Percentiles rank a stretch among this genome's conserved stretches.
phyloP scores from a whole-genome alignment of 192 early-diverging fungal genomes.

The Ramicandelaber brevisporus region DNA sequence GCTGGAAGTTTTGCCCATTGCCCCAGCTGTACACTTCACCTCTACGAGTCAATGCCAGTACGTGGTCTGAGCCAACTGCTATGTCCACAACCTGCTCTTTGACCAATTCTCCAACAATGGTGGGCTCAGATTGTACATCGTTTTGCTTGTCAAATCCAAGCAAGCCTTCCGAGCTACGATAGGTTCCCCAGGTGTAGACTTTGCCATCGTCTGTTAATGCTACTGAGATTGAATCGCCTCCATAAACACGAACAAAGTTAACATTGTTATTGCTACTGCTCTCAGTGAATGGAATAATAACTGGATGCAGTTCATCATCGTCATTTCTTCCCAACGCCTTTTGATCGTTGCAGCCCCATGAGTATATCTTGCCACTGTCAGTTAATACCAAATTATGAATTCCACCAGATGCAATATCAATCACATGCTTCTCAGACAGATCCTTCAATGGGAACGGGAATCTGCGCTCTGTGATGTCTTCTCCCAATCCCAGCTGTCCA shows the following conservation, averaged over 20 bases:
- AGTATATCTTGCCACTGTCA: conserved; percentile 46
- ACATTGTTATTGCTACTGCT: no score
- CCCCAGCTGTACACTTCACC: conserved; percentile 78
- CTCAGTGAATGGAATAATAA: no score
- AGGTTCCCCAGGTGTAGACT: conserved; percentile 78
- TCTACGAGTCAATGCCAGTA: conserved; percentile 37
- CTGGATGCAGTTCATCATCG: conserved; percentile 41
- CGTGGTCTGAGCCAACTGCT: conserved; percentile 64
- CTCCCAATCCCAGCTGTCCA: conserved; percentile 82
- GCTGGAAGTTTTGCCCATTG: conserved; percentile 64
- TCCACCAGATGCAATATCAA: conserved; percentile 60
- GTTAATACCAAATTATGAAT: conserved; percentile 64
- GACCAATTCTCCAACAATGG: conserved; percentile 23
- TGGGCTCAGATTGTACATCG: conserved; percentile 30
- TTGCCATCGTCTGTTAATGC: conserved; percentile 48
- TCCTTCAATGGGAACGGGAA: conserved; percentile 37
- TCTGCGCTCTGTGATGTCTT: conserved; percentile 51
- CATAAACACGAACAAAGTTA: conserved; percentile 49
- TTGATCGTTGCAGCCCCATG: conserved; percentile 95
- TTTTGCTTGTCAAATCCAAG: conserved; percentile 51
- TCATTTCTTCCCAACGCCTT: conserved; percentile 43
- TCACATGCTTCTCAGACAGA: conserved; percentile 44
- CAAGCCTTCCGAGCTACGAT: conserved; percentile 52
- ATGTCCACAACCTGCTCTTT: conserved; percentile 43
- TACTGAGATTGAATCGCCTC: conserved; percentile 60